Base-by-base conservation (phyloP, 2,329 filamentous ascomycete species). In the Ceratocystis eucalypticola region DNA sequence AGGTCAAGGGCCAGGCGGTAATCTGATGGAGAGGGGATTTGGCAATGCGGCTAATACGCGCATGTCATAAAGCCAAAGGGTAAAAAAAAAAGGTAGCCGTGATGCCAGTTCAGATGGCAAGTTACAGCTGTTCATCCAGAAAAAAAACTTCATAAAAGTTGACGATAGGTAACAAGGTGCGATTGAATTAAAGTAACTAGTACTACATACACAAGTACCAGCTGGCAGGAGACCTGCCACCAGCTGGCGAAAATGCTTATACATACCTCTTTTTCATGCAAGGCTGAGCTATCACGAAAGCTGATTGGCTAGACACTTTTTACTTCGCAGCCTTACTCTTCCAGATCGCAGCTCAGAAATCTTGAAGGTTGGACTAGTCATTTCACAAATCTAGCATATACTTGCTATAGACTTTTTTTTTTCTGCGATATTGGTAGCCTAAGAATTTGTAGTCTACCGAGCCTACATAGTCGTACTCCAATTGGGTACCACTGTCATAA, bases 221-320 rank as follows among this genome's bases (percentile, higher is more conserved):
- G 48, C 48, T 53, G 48, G 1, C 48, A 0, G 0, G 5, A 2
- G 3, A 41, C 0, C 3, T 30, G 10, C 1, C 17, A 25, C 12
- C 53, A 57, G 53, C 25, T 57, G 53, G n/a, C 3, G 12, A 0
- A 10, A n/a, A 7, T 48, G 15, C 45, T 25, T 6, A 17, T 63
- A 17, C 25, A 44, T 30, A 6, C n/a, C 15, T n/a, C 10, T 5
- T n/a, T 57, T 12, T 33, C 25, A 62, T 65, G 66, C 63, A 68
- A 68, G 66, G 66, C 66, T 68, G 63, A 63, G n/a, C 46, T 15
- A 48, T 15, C 5, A 17, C 22, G 53, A 37, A 22, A 46, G n/a
- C 5, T 53, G 8, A 68, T 68, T 68, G 64, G 63, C n/a, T 25
- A 3, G 37, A 5, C 37, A 61, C 64, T 65, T 66, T 67, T 62